Evolutionary conservation across 352 stramenopile genomes (phyloP), one percentile per base, ranked within the genome.

Genomic region (Aphanomyces invadans): DNA sequence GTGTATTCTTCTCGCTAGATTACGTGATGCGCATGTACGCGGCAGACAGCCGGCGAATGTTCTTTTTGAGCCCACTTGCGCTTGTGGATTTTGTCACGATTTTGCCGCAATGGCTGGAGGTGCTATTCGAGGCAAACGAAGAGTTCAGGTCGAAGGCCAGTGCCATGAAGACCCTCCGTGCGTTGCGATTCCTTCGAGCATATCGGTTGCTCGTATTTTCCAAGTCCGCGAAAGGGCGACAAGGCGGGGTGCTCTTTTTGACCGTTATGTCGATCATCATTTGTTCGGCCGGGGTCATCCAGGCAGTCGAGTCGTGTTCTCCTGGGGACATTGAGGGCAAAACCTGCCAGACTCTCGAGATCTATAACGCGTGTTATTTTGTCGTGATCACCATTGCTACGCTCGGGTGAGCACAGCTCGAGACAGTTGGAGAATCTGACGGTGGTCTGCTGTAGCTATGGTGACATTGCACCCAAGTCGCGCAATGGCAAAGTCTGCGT

Each of bases 331-430:
- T 76, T 25, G 56, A 55, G 0, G 73, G 71, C 2, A 51, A 73
- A 17, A 80, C 74, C 62, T 90, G 82, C 63, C 82, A 89, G 54
- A 70, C 85, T 11, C 65, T 90, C 56, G 84, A 80, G 25, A 92
- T 91, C 59, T 78, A 90, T 49, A 79, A 91, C 29, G 70, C 80
- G 44, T 79, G 88, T 38, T 94, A 94, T 68, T 90, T 94, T 65
- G 77, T 94, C 23, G 88, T 85, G 56, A 91, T 90, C 62, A 93
- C 85, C 0, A 90, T 93, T 63, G 77, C 74, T 62, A 93, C 86
- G 19, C 81, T 94, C 45, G 85, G 83, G 76, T 93, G n/a, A n/a
- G n/a, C n/a, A n/a, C n/a, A n/a, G n/a, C n/a, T n/a, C n/a, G n/a
- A n/a, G n/a, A n/a, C n/a, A n/a, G n/a, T n/a, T n/a, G n/a, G n/a